A percentile compares a stretch with the other conserved stretches of the same genome.
Evolutionary conservation across 2,329 filamentous ascomycete genomes (phyloP).

Genomic region (Botrytis deweyae): DNA sequence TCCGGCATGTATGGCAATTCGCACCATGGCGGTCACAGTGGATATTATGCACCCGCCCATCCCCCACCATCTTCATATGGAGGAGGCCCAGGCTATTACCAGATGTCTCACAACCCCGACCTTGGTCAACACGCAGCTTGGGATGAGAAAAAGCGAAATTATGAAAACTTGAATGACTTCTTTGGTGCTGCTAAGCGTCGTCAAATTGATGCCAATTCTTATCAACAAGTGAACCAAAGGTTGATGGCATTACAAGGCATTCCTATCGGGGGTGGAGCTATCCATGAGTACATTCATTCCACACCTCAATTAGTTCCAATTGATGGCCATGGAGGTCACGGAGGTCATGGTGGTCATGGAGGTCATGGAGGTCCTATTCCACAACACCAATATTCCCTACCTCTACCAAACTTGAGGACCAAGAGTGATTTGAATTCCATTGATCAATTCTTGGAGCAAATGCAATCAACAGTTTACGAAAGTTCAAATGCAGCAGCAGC

Average conservation of each 20-base stretch:
- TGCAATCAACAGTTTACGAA: slow-evolving; percentile 95
- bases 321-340: slow-evolving; percentile 46
- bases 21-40: slow-evolving; percentile 52
- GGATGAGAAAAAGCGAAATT: slow-evolving; percentile 79
- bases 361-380: slow-evolving; percentile 52
- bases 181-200: slow-evolving; percentile 91
- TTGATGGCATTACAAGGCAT: slow-evolving; percentile 77
- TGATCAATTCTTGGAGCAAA: slow-evolving; percentile 91
- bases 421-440: slow-evolving; percentile 94
- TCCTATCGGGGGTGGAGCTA: slow-evolving; percentile 52
- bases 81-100: slow-evolving; percentile 71
- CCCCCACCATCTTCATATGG: slow-evolving; percentile 54
- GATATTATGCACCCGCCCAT: slow-evolving; percentile 52
- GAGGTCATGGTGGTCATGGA: slow-evolving; percentile 47
- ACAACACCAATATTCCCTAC: slow-evolving; percentile 79
- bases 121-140: slow-evolving; percentile 61
- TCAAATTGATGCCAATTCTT: slow-evolving; percentile 85
- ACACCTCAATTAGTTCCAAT: slow-evolving; percentile 55
- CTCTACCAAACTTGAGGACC: slow-evolving; percentile 83
- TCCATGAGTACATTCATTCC: slow-evolving; percentile 56
- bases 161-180: slow-evolving; percentile 85
- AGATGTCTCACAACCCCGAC: slow-evolving; percentile 64
- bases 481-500: slow-evolving; percentile 79
- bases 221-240: slow-evolving; percentile 85
- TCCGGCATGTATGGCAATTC: slow-evolving; percentile 49